Conservation (phyloP, 1,139 yeast genomes). For the Meyerozyma smithsonii region DNA sequence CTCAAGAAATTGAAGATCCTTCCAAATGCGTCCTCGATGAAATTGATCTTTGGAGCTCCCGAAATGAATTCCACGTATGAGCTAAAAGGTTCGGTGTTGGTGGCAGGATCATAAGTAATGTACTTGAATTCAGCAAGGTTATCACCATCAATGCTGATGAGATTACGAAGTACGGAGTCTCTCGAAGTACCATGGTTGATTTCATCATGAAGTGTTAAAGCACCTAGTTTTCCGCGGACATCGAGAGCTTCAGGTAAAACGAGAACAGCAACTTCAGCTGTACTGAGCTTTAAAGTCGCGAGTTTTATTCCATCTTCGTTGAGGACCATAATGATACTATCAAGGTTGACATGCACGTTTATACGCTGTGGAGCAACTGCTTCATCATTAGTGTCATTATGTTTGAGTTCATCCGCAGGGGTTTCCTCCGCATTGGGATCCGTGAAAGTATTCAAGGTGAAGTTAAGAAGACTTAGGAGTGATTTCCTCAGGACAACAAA, state of each 20-base stretch:
- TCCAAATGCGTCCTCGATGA: conserved; percentile 75
- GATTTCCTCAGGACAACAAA: conserved; percentile 76
- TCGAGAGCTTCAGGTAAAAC: conserved; percentile 77
- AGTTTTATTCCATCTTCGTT: conserved; percentile 81
- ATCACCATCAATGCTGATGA: conserved; percentile 77
- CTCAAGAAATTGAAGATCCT: conserved; percentile 63
- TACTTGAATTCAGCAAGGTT: conserved; percentile 80
- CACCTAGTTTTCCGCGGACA: conserved; percentile 73
- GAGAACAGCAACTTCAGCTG: conserved; percentile 64
- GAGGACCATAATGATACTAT: conserved; percentile 68
- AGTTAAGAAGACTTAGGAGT: conserved; percentile 72
- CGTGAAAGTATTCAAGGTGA: conserved; percentile 80
- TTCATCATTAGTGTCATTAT: conserved; percentile 51
- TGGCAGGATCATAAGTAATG: conserved; percentile 68
- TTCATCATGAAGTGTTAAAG: conserved; percentile 74
- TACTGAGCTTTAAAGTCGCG: conserved; percentile 73
- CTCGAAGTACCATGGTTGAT: conserved; percentile 58
- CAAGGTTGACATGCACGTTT: conserved; percentile 62
- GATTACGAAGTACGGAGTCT: conserved; percentile 56
- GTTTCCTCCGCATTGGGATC: conserved; percentile 67
- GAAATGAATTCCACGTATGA: conserved; percentile 64
- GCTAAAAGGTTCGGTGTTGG: conserved; percentile 45
- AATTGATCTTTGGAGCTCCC: conserved; percentile 70
- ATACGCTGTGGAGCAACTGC: conserved; percentile 68
- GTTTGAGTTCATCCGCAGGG: conserved; percentile 65